Evolutionary conservation across 345 rosid genomes (phyloP), one percentile per base, ranked within the genome.

Genomic region (Laguncularia racemosa): DNA sequence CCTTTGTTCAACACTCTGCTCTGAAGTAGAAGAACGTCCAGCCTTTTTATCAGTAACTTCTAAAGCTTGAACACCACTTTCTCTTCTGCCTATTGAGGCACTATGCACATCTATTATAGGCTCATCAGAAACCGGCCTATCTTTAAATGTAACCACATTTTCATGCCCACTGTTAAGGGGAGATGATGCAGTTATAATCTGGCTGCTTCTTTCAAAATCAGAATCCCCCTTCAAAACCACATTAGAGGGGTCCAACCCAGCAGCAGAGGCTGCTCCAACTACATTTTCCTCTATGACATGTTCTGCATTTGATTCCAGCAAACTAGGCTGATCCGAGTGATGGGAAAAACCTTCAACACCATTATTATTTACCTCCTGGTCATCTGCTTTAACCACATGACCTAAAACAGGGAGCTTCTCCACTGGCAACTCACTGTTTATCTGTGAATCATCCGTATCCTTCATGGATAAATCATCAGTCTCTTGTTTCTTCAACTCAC

Each of bases 401-500:
- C 40, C 40, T 33, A 33, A 33, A 33, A 33, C 40, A 33, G 40
- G 40, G 40, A 33, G 40, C 40, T 33, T 10, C 11, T 33, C 40
- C 40, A 5, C 40, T 33, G 40, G 40, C 40, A 33, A 33, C 9
- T 33, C 40, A 33, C 40, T 33, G 11, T 33, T 33, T 33, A 33
- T 33, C 20, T 12, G 44, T 47, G 17, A 8, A 48, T 26, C 21
- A 58, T 20, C 28, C 21, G 47, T 44, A 21, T 48, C 51, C 19
- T 46, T 17, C 18, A n/a, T 12, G 47, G 53, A 16, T 46, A 28
- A 14, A 47, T 48, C 52, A 28, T 45, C 18, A 28, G 20, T 53
- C 20, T 58, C 61, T 48, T 58, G 53, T 19, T 19, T 58, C 28
- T 58, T 58, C 33, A 58, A 46, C 10, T 46, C 48, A 16, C 48